phyloP scores from a whole-genome alignment of 352 stramenopile genomes.

The Globisporangium iwayamae region DNA sequence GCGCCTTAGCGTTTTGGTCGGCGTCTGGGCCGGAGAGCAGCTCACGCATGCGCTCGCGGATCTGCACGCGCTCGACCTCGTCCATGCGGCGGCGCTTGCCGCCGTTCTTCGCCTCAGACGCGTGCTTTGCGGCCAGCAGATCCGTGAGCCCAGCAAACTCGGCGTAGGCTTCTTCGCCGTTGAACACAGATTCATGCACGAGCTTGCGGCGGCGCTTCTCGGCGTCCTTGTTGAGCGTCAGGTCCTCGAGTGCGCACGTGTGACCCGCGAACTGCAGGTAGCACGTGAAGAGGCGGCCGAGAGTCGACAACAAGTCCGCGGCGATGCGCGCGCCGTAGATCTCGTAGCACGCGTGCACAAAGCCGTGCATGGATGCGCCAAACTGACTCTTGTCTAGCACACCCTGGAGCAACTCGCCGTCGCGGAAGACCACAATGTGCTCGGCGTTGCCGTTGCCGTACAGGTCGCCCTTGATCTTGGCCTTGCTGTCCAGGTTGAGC shows the following conservation, averaged over 20 bases:
- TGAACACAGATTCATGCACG: slow-evolving; percentile 80
- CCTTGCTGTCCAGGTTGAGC: slow-evolving; percentile 92
- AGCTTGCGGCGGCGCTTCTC: slow-evolving; percentile 91
- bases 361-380: slow-evolving; percentile 96
- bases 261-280: slow-evolving; percentile 98
- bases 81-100: slow-evolving; percentile 84
- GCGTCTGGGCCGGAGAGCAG: slow-evolving; percentile 72
- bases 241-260: slow-evolving; percentile 98
- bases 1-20: slow-evolving; percentile 67
- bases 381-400: slow-evolving; percentile 99
- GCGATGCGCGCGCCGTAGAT: slow-evolving; percentile 83
- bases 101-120: slow-evolving; percentile 33
- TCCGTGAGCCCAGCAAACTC: slow-evolving; percentile 79
- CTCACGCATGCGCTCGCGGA: slow-evolving; percentile 73
- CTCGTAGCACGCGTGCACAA: slow-evolving; percentile 97
- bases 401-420: slow-evolving; percentile 95
- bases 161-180: slow-evolving; percentile 81
- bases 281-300: slow-evolving; percentile 94
- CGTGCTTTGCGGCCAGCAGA: slow-evolving; percentile 57
- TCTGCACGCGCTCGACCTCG: slow-evolving; percentile 61
- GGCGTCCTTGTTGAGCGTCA: slow-evolving; percentile 93
- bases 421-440: slow-evolving; percentile 95
- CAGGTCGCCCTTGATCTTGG: slow-evolving; percentile 95
- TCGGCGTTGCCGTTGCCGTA: slow-evolving; percentile 95
- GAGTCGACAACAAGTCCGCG: slow-evolving; percentile 75